Evolutionary conservation across 441 rosid species (phyloP), one percentile per base, ranked within the genome.

Genomic region (Theobroma grandiflorum): DNA sequence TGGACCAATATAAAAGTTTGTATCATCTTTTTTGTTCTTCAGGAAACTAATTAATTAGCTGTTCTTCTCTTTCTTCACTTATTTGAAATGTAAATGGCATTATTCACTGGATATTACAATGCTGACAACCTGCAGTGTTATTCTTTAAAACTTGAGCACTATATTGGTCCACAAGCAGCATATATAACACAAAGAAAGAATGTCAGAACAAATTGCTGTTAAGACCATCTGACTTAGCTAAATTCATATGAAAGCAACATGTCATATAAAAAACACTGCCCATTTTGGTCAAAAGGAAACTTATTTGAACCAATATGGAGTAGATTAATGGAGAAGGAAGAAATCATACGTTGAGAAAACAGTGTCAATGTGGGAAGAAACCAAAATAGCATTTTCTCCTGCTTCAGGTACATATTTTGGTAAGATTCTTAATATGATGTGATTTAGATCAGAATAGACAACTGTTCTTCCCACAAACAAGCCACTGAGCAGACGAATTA

Each of bases 341-440:
- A 85, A 75, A 86, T 59, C 94, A 78, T 91, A 95, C 98, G 95
- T 77, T 65, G 98, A 92, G 83, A 93, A 92, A 80, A 95, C 98
- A 6, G 98, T 92, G 84, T 97, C 99, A 81, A 95, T 89, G 85
- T 97, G 99, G 81, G 99, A 95, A 59, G 98, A 95, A 83, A 94
- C 91, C 37, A 97, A 91, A 83, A 97, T 91, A 59, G 98, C 90
- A 84, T 87, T 91, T 75, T 97, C 97, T 74, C 77, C 89, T 77
- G 96, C 97, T 72, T 91, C 94, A 71, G 91, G 83, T 82, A 79
- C 88, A 91, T 86, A 92, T 82, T 95, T 97, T n/a, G 99, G 98
- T 84, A 86, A 78, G 72, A 97, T 84, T 88, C 96, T 90, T 68
- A 94, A 75, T 45, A 97, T 69, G 50, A 95, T 72, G 81, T 97